Conservation (phyloP, 306 rosid species). For the Elaeagnus macrophylla region DNA sequence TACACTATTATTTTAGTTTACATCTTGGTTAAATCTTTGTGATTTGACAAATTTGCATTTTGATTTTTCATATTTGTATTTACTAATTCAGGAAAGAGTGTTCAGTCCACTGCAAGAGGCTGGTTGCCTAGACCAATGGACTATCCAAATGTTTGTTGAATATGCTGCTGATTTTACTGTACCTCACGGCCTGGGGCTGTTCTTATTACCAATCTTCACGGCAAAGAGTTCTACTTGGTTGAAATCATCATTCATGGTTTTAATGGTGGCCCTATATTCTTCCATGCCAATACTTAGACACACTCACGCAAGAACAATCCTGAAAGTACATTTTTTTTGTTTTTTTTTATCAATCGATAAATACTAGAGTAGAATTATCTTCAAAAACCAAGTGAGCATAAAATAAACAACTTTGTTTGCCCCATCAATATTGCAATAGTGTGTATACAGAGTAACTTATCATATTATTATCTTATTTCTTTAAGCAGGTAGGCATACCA, state of each 20-base stretch:
- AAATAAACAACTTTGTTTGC: neutral
- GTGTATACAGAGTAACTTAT: neutral
- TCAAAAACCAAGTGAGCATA: constrained; percentile 57
- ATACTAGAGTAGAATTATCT: constrained; percentile 75
- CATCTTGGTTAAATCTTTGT: too few species aligned
- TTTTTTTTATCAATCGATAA: too few species aligned
- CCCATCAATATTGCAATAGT: neutral
- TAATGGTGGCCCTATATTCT: constrained; percentile 62
- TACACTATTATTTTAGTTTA: too few species aligned
- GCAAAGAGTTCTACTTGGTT: constrained; percentile 66
- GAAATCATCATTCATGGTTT: constrained; percentile 69
- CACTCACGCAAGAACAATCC: constrained; percentile 63
- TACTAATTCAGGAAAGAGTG: constrained; percentile 55
- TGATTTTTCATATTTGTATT: constrained; percentile 22
- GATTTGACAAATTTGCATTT: neutral
- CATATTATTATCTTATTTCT: neutral
- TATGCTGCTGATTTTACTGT: constrained; percentile 57
- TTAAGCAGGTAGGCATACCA: constrained; percentile 62
- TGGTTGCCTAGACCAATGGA: constrained; percentile 61
- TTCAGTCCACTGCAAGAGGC: constrained; percentile 54
- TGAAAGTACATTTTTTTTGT: too few species aligned
- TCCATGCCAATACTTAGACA: constrained; percentile 85
- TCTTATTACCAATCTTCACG: constrained; percentile 65
- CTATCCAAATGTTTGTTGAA: constrained; percentile 45
- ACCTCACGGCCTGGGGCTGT: constrained; percentile 68